Base-by-base conservation (phyloP, 2,329 filamentous ascomycete species). In the Exophiala alcalophila region DNA sequence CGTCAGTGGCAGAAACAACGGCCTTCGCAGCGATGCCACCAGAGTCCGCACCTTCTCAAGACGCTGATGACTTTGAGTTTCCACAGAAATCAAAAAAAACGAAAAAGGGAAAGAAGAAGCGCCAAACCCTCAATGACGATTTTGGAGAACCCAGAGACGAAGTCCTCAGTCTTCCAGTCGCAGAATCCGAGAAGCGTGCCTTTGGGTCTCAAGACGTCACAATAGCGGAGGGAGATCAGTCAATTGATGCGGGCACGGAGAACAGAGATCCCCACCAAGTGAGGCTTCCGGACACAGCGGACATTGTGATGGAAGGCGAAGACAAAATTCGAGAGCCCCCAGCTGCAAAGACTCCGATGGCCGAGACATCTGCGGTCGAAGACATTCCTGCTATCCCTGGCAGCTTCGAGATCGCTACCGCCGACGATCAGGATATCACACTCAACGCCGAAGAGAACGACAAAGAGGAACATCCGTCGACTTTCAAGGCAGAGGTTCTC, bases 381-480 rank as follows among this genome's bases (percentile, higher is more conserved):
- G 12, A 24, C 9, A 8, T 12, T 18, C 4, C 25, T 4, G 21
- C 23, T 11, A 27, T 15, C 3, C 2, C 30, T n/a, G 30, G 18
- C 25, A n/a, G 8, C 10, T 24, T 26, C n/a, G 28, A 40, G 16
- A 5, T 20, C 21, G 14, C 10, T 16, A 8, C 15, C 7, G 45
- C 39, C 11, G 49, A 47, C 4, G 49, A 47, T 10, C 47, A 39
- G 46, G 25, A 9, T n/a, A n/a, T 47, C 14, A 20, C 50, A 9
- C 11, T 20, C n/a, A 50, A 45, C 24, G 42, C 41, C 4, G 59
- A 57, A 47, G 57, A 56, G 39, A 45, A 47, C 15, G 53, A 53
- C 28, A 55, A 59, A 31, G 58, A 59, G 6, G 59, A 63, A 49
- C 65, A 62, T 34, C 31, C 37, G 20, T 14, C 27, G 16, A 12